A percentile compares a stretch with the other conserved stretches of the same genome.
Conservation (phyloP, 2,329 filamentous ascomycete genomes). For the Sporothrix mexicana region DNA sequence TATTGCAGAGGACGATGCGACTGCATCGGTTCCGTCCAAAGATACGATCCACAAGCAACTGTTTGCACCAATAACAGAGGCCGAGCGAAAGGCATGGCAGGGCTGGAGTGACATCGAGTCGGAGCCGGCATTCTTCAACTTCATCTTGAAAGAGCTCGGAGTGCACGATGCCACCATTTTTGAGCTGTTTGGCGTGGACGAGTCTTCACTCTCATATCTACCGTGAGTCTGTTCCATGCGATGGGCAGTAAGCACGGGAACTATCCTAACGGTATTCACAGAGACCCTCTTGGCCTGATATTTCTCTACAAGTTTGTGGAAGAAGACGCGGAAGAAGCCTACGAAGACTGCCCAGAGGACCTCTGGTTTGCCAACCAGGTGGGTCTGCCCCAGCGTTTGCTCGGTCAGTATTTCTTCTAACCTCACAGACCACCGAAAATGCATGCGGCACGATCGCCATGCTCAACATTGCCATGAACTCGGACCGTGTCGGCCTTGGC, state of each 20-base stretch:
- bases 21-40: conserved; percentile 25
- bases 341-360: conserved; percentile 59
- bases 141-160: conserved; percentile 79
- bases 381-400: conserved; percentile 34
- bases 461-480: conserved; percentile 92
- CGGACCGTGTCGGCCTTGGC: conserved; percentile 69
- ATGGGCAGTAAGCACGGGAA: no score
- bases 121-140: conserved; percentile 86
- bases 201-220: conserved; percentile 65
- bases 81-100: conserved; percentile 67
- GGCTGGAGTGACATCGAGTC: conserved; percentile 88
- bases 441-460: conserved; percentile 92
- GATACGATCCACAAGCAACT: conserved; percentile 42
- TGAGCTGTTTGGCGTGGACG: conserved; percentile 77
- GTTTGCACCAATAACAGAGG: conserved; percentile 54
- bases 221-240: conserved; percentile 54
- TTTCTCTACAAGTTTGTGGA: conserved; percentile 79
- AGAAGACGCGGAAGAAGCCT: conserved; percentile 57
- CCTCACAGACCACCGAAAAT: conserved; percentile 72
- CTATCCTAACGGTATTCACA: conserved; percentile 43
- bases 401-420: background rate
- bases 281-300: conserved; percentile 81
- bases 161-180: conserved; percentile 74
- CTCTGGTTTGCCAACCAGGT: conserved; percentile 97
- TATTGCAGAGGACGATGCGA: conserved; percentile 24